Base-by-base conservation (phyloP, 169 alveolate species). In the Amoebophrya sp. region DNA sequence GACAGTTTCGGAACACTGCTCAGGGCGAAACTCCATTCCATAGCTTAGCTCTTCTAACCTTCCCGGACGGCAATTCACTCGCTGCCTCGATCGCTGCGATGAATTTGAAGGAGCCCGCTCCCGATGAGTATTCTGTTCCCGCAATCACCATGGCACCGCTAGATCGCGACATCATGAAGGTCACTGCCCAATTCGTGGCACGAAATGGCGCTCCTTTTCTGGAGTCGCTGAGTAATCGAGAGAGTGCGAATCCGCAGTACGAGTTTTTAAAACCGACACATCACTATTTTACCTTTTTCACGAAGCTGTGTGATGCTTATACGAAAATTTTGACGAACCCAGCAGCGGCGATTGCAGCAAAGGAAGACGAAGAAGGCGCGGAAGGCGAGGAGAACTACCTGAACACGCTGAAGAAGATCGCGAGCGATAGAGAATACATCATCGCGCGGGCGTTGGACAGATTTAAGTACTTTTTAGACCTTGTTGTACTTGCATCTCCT, bases 201-300 rank as follows among this genome's bases (percentile, higher is more conserved):
- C 96, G 98, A 95, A 97, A 98, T 92, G 99, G 99, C 40, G 96
- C 96, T 90, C 94, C 96, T 89, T 98, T 97, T 95, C 95, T 97
- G 91, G 83, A 65, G 83, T 29, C 18, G 33, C 83, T 65, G 83
- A 0, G 38, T 6, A 39, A 93, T 53, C 94, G 97, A 53, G 97
- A 95, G 91, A 95, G 94, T 78, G 94, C 93, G 83, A 96, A 96
- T 92, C 96, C 95, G 91, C 97, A 98, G 93, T 98, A 96, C 94
- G 99, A 97, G 91, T 98, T 98, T 93, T 92, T 98, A 93, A 97
- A 97, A 95, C 99, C 99, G 23, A 96, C 97, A 89, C 98, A 97
- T 94, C 96, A 95, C 78, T 95, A 97, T 41, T 98, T 97, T 94
- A 95, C 96, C 41, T 97, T 95, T 94, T 98, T 98, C 95, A 96